Evolutionary conservation across 306 rosid species (phyloP).

Genomic region (Crataegus laevigata): DNA sequence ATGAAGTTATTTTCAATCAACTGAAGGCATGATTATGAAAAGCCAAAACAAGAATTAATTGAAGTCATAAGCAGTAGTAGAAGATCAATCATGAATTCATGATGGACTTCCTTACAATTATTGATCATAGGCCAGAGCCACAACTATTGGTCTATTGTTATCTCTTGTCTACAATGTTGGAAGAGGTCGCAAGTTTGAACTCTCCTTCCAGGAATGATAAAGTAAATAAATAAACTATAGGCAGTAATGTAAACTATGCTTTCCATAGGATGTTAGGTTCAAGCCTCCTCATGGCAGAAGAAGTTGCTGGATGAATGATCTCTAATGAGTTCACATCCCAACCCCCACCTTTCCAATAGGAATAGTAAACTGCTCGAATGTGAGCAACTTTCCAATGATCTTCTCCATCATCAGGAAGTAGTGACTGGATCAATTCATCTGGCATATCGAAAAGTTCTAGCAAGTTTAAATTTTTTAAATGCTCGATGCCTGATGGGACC

Average conservation of each 20-base stretch:
- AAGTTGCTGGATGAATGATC: neutral
- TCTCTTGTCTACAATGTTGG: too few relatives aligned
- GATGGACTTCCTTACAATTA: too few relatives aligned
- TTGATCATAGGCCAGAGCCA: too few relatives aligned
- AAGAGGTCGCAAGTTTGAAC: too few relatives aligned
- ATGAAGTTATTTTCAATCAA: neutral
- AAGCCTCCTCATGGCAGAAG: neutral
- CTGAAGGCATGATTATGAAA: too few relatives aligned
- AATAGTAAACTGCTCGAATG: slow-evolving; percentile 12
- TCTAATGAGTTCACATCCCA: slow-evolving; percentile 21
- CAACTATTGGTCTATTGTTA: too few relatives aligned
- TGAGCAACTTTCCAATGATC: slow-evolving; percentile 14
- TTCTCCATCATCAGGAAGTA: slow-evolving; percentile 9
- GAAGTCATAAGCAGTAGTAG: too few relatives aligned
- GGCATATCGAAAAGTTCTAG: slow-evolving; percentile 18
- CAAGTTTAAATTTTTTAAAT: neutral
- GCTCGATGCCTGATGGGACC: slow-evolving; percentile 8
- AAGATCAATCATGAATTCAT: too few relatives aligned
- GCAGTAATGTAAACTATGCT: neutral
- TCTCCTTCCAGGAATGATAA: too few relatives aligned
- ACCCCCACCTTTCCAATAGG: slow-evolving; percentile 9
- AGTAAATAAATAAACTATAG: too few relatives aligned
- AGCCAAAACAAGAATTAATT: too few relatives aligned
- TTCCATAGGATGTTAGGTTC: slow-evolving; percentile 13
- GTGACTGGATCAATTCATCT: slow-evolving; percentile 12